Evolutionary conservation across 2,329 filamentous ascomycete genomes (phyloP).

Genomic region (Alternaria alternata): DNA sequence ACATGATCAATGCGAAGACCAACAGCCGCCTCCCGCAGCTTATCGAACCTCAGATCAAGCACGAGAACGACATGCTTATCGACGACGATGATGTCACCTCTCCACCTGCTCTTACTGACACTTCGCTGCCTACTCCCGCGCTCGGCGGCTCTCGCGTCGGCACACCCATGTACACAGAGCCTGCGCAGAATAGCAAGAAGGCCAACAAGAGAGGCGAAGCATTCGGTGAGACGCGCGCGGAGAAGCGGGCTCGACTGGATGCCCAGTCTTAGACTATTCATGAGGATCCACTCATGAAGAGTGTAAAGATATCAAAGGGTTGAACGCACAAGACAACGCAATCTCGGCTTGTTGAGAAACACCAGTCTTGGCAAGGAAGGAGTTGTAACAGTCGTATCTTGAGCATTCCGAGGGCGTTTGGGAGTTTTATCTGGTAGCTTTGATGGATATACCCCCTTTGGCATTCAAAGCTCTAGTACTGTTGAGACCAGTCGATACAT

Average conservation of each 20-base stretch:
- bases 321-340: background rate
- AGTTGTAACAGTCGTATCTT: background rate
- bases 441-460: slow-evolving; percentile 9
- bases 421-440: background rate
- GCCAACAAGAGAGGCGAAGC: slow-evolving; percentile 6
- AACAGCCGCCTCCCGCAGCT: background rate
- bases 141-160: slow-evolving; percentile 30
- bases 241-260: slow-evolving; percentile 28
- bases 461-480: background rate
- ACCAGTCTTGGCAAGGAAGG: too few species aligned
- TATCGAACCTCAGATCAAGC: background rate
- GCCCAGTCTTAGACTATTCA: slow-evolving; percentile 9
- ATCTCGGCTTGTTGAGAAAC: background rate
- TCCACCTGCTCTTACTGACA: slow-evolving; percentile 39
- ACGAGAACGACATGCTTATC: background rate
- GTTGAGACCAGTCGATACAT: background rate
- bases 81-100: slow-evolving; percentile 29
- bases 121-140: slow-evolving; percentile 34
- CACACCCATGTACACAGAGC: slow-evolving; percentile 28
- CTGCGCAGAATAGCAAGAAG: slow-evolving; percentile 9
- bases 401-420: background rate
- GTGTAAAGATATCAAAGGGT: background rate
- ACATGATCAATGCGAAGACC: background rate
- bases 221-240: slow-evolving; percentile 9
- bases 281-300: slow-evolving; percentile 10